These are phyloP conservation scores for Alternaria longipes DNA, from an alignment of 2,329 filamentous ascomycete genomes.

Conservation along the genomic window DNA sequence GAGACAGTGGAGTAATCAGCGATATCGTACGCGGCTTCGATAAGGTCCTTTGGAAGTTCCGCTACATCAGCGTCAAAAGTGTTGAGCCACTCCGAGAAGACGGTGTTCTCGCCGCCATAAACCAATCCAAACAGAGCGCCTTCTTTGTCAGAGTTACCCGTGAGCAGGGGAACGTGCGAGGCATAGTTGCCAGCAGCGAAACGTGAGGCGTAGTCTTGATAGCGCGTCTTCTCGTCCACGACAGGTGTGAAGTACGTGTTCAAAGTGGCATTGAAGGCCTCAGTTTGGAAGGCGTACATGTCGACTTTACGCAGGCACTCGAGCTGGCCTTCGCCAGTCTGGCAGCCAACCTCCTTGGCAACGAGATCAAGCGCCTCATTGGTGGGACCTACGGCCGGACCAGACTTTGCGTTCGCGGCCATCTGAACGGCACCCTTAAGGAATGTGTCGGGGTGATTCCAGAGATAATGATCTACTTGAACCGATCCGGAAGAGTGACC, in stretches of 20 bases:
- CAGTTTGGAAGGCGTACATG: constrained; percentile 35
- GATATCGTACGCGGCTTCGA: constrained; percentile 48
- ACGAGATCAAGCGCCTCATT: constrained; percentile 36
- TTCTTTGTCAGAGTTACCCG: constrained; percentile 40
- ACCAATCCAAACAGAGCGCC: constrained; percentile 38
- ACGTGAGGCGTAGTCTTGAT: constrained; percentile 31
- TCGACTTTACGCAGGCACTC: constrained; percentile 34
- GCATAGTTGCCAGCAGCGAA: constrained; percentile 39
- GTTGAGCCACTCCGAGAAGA: constrained; percentile 56
- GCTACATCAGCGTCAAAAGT: constrained; percentile 55
- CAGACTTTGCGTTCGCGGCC: constrained; percentile 38
- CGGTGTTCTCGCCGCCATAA: constrained; percentile 37
- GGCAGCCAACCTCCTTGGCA: constrained; percentile 35
- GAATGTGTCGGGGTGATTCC: constrained; percentile 35
- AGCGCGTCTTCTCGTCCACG: constrained; percentile 35
- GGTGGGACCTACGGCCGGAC: constrained; percentile 30
- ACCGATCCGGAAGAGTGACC: constrained; percentile 45
- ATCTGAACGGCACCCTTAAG: constrained; percentile 35
- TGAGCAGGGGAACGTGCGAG: constrained; percentile 37
- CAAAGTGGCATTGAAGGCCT: constrained; percentile 35
- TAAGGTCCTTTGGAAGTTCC: constrained; percentile 47
- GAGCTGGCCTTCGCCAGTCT: constrained; percentile 29
- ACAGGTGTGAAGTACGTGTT: constrained; percentile 37
- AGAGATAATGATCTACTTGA: constrained; percentile 37
- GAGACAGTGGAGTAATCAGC: constrained; percentile 52